A percentile compares a stretch with the other conserved stretches of the same genome.
These are phyloP conservation scores for Pseudovirgaria hyperparasitica DNA, from an alignment of 2,329 filamentous ascomycete genomes.

Conservation along the genomic window DNA sequence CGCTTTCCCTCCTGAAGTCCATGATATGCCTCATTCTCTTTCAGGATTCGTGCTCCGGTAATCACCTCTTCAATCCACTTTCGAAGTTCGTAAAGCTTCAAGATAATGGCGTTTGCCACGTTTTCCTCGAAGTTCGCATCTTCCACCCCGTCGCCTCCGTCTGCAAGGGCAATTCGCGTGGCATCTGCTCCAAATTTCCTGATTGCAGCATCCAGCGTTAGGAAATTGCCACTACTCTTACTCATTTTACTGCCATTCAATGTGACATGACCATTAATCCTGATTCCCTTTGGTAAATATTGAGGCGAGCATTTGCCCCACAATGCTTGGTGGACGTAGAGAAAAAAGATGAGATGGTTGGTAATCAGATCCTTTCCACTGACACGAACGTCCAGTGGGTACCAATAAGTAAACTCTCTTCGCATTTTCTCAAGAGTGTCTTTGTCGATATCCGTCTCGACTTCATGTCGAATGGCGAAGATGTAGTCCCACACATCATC, in stretches of 20 bases:
- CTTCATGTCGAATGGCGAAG: constrained; percentile 62
- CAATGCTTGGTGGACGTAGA: constrained; percentile 79
- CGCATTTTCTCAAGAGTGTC: constrained; percentile 64
- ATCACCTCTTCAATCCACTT: constrained; percentile 80
- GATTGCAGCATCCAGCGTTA: constrained; percentile 70
- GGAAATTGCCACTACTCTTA: constrained; percentile 88
- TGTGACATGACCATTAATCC: constrained; percentile 78
- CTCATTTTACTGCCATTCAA: constrained; percentile 94
- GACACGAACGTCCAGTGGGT: constrained; percentile 70
- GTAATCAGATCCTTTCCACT: constrained; percentile 58
- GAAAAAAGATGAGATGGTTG: constrained; percentile 83
- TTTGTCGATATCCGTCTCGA: constrained; percentile 56
- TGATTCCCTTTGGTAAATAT: constrained; percentile 72
- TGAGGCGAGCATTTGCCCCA: constrained; percentile 59
- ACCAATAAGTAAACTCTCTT: constrained; percentile 86
- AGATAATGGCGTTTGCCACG: constrained; percentile 75
- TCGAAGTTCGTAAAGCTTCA: constrained; percentile 63
- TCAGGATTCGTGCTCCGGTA: constrained; percentile 39
- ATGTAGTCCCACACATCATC: constrained; percentile 91
- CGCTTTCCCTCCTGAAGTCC: constrained; percentile 22
- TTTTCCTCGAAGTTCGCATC: constrained; percentile 92
- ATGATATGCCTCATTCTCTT: constrained; percentile 22
- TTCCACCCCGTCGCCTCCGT: constrained; percentile 78
- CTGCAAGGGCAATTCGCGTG: constrained; percentile 71
- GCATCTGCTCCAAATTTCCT: constrained; percentile 87